Evolutionary conservation across 2,329 filamentous ascomycete genomes (phyloP).

Genomic region (Arthrobotrys conoides): DNA sequence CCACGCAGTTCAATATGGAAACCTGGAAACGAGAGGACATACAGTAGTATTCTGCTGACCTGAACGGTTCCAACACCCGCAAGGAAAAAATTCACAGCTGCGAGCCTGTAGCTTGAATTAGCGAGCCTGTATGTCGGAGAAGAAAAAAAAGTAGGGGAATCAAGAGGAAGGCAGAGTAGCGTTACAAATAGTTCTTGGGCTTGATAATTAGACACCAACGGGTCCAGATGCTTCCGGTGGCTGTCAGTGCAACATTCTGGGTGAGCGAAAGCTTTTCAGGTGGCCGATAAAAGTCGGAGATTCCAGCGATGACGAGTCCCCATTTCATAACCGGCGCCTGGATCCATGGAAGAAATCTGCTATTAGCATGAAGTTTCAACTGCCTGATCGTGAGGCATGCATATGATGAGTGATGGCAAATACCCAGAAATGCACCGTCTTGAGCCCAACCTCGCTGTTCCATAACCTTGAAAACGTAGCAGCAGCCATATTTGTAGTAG

Average conservation of each 20-base stretch:
- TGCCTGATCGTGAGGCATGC: background rate
- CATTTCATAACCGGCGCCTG: constrained; percentile 72
- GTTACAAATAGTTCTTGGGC: constrained; percentile 87
- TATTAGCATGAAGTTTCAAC: background rate
- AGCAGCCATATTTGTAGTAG: constrained; percentile 39
- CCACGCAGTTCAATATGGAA: background rate
- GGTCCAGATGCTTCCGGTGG: constrained; percentile 96
- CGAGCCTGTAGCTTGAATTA: constrained; percentile 73
- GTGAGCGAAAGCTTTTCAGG: constrained; percentile 92
- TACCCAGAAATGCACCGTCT: constrained; percentile 97
- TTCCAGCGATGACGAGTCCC: constrained; percentile 90
- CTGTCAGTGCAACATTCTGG: constrained; percentile 90
- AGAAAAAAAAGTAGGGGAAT: too few species aligned
- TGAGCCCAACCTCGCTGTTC: constrained; percentile 84
- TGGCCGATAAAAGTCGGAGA: constrained; percentile 91
- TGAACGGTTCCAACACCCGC: constrained; percentile 88
- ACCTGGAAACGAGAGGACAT: constrained; percentile 64
- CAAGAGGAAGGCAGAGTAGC: background rate
- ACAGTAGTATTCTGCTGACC: constrained; percentile 80
- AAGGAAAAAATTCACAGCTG: constrained; percentile 98
- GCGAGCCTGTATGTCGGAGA: background rate
- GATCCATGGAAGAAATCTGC: background rate
- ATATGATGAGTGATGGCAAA: background rate
- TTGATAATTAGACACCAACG: constrained; percentile 98
- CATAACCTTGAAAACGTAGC: constrained; percentile 79